Evolutionary conservation across 768 basidiomycete genomes (phyloP).

Genomic region (Calvatia gigantea): DNA sequence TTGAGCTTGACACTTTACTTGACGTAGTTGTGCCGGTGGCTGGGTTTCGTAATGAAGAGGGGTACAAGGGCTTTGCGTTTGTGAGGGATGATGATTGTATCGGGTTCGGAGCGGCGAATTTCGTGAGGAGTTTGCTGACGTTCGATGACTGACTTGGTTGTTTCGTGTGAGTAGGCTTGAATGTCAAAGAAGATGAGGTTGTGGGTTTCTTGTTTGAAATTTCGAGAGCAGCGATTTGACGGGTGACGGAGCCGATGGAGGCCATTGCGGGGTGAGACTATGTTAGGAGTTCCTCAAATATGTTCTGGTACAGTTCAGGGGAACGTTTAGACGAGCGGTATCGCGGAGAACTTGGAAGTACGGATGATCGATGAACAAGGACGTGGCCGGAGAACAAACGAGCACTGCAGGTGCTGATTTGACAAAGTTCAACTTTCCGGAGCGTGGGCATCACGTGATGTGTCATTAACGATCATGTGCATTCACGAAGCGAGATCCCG

Average conservation of each 20-base stretch:
- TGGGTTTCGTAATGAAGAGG: constrained; percentile 43
- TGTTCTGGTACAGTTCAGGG: neutral
- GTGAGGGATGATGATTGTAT: constrained; percentile 25
- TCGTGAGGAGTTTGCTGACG: constrained; percentile 70
- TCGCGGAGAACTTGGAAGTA: neutral
- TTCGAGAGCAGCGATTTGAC: constrained; percentile 68
- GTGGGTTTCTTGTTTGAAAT: constrained; percentile 50
- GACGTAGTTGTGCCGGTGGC: constrained; percentile 14
- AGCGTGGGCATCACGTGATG: constrained; percentile 2
- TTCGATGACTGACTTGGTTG: constrained; percentile 56
- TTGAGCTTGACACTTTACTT: constrained; percentile 14
- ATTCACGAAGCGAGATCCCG: neutral
- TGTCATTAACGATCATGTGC: neutral
- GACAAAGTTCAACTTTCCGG: constrained; percentile 6
- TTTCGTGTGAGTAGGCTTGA: constrained; percentile 40
- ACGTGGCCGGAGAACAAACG: neutral
- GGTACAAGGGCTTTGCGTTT: constrained; percentile 30
- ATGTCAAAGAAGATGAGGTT: constrained; percentile 26
- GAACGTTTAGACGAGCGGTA: neutral
- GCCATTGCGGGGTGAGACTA: constrained; percentile 22
- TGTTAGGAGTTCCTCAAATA: neutral
- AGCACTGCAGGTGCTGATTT: neutral
- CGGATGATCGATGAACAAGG: neutral
- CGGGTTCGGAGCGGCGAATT: constrained; percentile 68
- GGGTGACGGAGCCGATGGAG: constrained; percentile 57